Evolutionary conservation across 2,329 filamentous ascomycete genomes (phyloP), one percentile per base, ranked within the genome.

Genomic region (Penicillium nordicum): DNA sequence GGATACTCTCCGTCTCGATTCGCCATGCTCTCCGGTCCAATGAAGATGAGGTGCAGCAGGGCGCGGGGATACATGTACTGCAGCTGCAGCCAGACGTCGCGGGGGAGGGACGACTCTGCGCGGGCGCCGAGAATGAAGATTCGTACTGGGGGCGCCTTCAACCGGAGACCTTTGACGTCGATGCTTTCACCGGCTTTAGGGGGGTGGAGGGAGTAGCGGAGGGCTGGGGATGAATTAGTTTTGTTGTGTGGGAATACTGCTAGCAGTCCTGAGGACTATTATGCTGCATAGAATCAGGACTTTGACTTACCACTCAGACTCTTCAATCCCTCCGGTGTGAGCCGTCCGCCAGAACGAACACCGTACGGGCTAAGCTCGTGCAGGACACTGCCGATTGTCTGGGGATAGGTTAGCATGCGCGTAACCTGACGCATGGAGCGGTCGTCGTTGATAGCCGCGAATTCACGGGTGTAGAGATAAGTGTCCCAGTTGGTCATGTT

Each of bases 401-500:
- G 78, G 1, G 94, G 94, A 73, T 99, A 99, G 18, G 95, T 99
- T 65, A 99, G 79, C 64, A 99, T 82, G 63, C 92, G 85, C 1
- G 94, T 99, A 27, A 92, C 92, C 75, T 99, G 95, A 58, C 94
- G 84, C 86, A 99, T 89, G 68, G 87, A 88, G 57, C 93, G 84
- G 71, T 96, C 92, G 59, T 92, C 86, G 72, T 99, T 92, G 70
- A 99, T 87, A 5, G 95, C 95, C 63, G 88, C 84, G 68, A 94
- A 97, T 67, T 96, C 88, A 68, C 94, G 83, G 3, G 92, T 95
- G 72, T 96, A 99, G 69, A 99, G 80, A 66, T 95, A 90, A 0
- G 94, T 97, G 74, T 99, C 94, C 94, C 94, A 99, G 74, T 95
- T 99, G 42, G 89, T 96, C 89, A 99, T 92, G 76, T 99, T 99